phyloP scores from a whole-genome alignment of 306 rosid species.

The Trifolium dubium region DNA sequence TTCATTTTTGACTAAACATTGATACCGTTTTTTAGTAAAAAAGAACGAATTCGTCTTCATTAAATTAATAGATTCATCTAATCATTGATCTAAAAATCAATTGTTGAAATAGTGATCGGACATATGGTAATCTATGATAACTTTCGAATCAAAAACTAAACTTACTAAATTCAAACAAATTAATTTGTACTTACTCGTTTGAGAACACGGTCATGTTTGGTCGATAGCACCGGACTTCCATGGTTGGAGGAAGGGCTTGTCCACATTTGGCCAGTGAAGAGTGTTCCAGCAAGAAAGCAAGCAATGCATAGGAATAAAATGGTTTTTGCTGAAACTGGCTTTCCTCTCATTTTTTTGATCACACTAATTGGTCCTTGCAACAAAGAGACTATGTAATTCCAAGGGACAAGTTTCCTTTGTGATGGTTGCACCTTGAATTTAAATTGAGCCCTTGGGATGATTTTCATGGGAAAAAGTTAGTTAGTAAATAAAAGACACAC shows the following conservation, averaged over 20 bases:
- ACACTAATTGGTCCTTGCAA: conserved; percentile 17
- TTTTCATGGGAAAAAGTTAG: conserved; percentile 32
- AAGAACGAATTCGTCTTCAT: background rate
- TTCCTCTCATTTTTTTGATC: conserved; percentile 62
- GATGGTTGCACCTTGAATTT: conserved; percentile 39
- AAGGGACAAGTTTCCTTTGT: conserved; percentile 15
- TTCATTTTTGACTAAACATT: background rate
- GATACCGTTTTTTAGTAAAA: background rate
- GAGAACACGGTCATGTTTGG: conserved; percentile 46
- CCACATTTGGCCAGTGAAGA: conserved; percentile 73
- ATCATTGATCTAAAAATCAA: background rate
- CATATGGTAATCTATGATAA: background rate
- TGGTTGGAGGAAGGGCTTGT: conserved; percentile 46
- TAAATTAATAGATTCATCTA: background rate
- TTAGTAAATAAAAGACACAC: background rate
- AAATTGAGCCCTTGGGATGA: background rate
- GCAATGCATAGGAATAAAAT: conserved; percentile 58
- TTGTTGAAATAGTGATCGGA: background rate
- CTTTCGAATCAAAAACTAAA: background rate
- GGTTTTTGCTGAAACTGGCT: conserved; percentile 60
- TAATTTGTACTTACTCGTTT: conserved; percentile 49
- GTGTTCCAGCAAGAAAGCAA: conserved; percentile 80
- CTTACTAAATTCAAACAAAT: background rate
- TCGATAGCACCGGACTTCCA: background rate
- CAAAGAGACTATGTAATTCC: conserved; percentile 24